Base-by-base conservation (phyloP, 2,329 filamentous ascomycete species). In the Fusarium virguliforme region DNA sequence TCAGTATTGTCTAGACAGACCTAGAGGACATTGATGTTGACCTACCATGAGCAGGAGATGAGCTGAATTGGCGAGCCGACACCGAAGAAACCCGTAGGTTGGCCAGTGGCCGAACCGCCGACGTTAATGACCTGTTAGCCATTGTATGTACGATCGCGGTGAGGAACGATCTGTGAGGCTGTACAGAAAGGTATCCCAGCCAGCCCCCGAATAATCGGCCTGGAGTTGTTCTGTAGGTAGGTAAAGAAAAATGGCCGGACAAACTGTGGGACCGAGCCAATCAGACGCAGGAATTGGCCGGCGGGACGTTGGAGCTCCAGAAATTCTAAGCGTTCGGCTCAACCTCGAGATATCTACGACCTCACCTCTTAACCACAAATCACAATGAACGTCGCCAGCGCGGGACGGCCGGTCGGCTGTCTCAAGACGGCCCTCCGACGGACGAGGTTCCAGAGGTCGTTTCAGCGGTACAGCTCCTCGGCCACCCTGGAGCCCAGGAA, bases 331-430 rank as follows among this genome's bases (percentile, higher is more conserved):
- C 61, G 62, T 66, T 18, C 53, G 56, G 35, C 64, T 71, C 58
- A 67, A 71, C 71, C 60, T 73, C 71, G 64, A 40, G 43, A 48
- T 48, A 48, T 48, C 70, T 60, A 38, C 18, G 18, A 18, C 46
- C 63, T 68, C 60, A 58, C 58, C 65, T 73, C 58, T 68, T 57
- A 71, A 41, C 65, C 43, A 48, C 65, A 67, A 59, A 62, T 67
- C 76, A 82, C 76, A 71, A 89, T 86, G 85, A 94, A 93, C 86
- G 85, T 88, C 73, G 85, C 88, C 72, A 82, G 87, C 66, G 77
- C 86, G 77, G 82, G 88, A 82, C 90, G 92, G 88, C 91, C 92
- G 68, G 81, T 93, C 78, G 88, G 89, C 85, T 91, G 89, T 82
- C 89, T 93, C 79, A 93, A 92, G 82, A 84, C 88, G 32, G 83